A percentile compares a stretch with the other conserved stretches of the same genome.
Evolutionary conservation across 2,329 filamentous ascomycete genomes (phyloP).

Genomic region (Aspergillus novoparasiticus): DNA sequence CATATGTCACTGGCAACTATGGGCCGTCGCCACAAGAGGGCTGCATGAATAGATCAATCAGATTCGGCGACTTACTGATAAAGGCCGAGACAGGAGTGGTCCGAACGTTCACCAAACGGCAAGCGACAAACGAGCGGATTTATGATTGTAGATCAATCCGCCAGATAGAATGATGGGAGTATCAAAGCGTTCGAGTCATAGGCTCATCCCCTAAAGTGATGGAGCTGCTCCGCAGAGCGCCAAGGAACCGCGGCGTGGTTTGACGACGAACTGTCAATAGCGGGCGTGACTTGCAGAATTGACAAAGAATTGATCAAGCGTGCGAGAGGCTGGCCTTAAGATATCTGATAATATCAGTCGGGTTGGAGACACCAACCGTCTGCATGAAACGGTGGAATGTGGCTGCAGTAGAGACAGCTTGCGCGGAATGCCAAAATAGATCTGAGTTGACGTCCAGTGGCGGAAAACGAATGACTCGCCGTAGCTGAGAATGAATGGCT

Average conservation of each 20-base stretch:
- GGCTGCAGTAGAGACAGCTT: slow-evolving; percentile 19
- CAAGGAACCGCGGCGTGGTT: slow-evolving; percentile 1
- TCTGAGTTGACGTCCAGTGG: slow-evolving; percentile 11
- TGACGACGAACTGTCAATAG: slow-evolving; percentile 13
- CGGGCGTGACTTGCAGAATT: slow-evolving; percentile 16
- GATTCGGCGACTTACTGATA: slow-evolving; percentile 6
- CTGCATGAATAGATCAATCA: slow-evolving; percentile 7
- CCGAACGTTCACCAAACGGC: neutral
- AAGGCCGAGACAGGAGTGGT: neutral
- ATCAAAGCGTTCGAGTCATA: slow-evolving; percentile 3
- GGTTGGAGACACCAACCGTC: slow-evolving; percentile 14
- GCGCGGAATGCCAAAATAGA: slow-evolving; percentile 12
- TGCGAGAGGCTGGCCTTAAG: slow-evolving; percentile 9
- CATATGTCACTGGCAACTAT: slow-evolving; percentile 8
- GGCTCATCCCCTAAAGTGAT: slow-evolving; percentile 10
- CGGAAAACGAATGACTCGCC: slow-evolving; percentile 8
- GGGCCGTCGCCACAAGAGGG: slow-evolving; percentile 5
- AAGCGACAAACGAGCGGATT: slow-evolving; percentile 2
- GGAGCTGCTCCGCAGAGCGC: slow-evolving; percentile 4
- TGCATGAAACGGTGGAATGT: slow-evolving; percentile 22
- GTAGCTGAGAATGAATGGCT: slow-evolving; percentile 6
- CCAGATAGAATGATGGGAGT: neutral
- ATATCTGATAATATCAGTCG: slow-evolving; percentile 11
- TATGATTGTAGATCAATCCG: neutral
- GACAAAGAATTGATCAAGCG: slow-evolving; percentile 7